Percentiles rank a stretch among this genome's conserved stretches.
These are phyloP conservation scores for Kwoniella bestiolae DNA, from an alignment of 768 basidiomycete genomes.

Conservation along the genomic window DNA sequence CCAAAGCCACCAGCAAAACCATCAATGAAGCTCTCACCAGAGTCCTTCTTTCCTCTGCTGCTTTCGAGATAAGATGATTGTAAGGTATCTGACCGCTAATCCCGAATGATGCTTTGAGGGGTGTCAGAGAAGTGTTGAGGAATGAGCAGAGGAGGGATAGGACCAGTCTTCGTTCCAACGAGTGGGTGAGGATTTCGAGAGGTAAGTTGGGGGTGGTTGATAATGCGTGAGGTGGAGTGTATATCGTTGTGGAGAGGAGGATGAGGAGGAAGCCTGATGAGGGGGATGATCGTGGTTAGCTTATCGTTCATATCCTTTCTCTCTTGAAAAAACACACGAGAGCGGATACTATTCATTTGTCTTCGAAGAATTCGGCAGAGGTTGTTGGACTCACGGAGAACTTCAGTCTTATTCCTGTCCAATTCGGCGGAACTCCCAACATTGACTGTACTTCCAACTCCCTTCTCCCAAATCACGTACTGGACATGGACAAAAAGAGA, in stretches of 20 bases:
- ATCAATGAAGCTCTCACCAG: conserved; percentile 78
- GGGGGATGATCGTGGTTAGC: not conserved
- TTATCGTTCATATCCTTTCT: too few species aligned
- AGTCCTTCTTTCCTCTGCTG: conserved; percentile 75
- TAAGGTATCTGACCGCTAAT: conserved; percentile 70
- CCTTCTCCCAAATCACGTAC: conserved; percentile 75
- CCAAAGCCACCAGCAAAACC: conserved; percentile 64
- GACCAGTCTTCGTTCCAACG: conserved; percentile 69
- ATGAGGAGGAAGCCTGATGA: conserved; percentile 69
- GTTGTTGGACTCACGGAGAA: conserved; percentile 69
- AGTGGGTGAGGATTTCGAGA: conserved; percentile 74
- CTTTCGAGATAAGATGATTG: conserved; percentile 83
- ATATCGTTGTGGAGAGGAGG: conserved; percentile 87
- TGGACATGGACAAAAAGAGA: too few species aligned
- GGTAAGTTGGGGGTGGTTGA: conserved; percentile 73
- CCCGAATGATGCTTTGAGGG: conserved; percentile 25
- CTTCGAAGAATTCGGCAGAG: too few species aligned
- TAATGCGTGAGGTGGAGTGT: conserved; percentile 71
- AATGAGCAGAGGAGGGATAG: conserved; percentile 90
- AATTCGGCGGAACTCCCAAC: conserved; percentile 66
- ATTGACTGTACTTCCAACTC: conserved; percentile 84
- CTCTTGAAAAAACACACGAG: too few species aligned
- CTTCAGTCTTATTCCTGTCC: conserved; percentile 83
- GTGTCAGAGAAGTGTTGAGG: conserved; percentile 74
- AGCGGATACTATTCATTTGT: too few species aligned